A percentile compares a stretch with the other conserved stretches of the same genome.
These are phyloP conservation scores for Nematocida sp. DNA, from an alignment of 371 early-diverging fungal genomes.

Conservation along the genomic window DNA sequence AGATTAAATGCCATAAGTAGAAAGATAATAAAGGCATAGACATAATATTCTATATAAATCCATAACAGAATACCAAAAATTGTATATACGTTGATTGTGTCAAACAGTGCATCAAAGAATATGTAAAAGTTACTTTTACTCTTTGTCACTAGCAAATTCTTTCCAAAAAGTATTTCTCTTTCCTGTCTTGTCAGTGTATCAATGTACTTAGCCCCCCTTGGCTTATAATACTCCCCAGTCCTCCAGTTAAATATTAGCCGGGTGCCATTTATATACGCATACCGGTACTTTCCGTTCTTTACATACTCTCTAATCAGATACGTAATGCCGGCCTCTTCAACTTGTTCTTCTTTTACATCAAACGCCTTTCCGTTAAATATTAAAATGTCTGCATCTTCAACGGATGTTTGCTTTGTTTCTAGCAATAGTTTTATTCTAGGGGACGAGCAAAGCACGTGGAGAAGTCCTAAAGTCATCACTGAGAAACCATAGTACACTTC, in stretches of 20 bases:
- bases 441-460: slow-evolving; percentile 60
- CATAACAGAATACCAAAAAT: slow-evolving; percentile 62
- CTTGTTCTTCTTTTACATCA: slow-evolving; percentile 35
- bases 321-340: slow-evolving; percentile 35
- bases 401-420: slow-evolving; percentile 33
- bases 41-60: slow-evolving; percentile 60
- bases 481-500: slow-evolving; percentile 70
- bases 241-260: slow-evolving; percentile 42
- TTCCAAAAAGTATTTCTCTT: slow-evolving; percentile 66
- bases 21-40: slow-evolving; percentile 64
- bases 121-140: slow-evolving; percentile 25
- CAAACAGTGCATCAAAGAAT: slow-evolving; percentile 43
- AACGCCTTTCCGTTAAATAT: slow-evolving; percentile 36
- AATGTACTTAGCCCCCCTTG: not conserved
- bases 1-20: slow-evolving; percentile 57
- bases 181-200: slow-evolving; percentile 34
- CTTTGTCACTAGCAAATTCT: slow-evolving; percentile 54
- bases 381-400: slow-evolving; percentile 50
- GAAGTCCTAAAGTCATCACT: slow-evolving; percentile 55
- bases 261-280: slow-evolving; percentile 3
- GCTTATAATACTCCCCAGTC: slow-evolving; percentile 4
- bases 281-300: slow-evolving; percentile 16
- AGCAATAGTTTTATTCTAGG: slow-evolving; percentile 35
- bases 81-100: slow-evolving; percentile 58
- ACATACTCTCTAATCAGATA: slow-evolving; percentile 40